Percentiles rank a stretch among this genome's conserved stretches.
Evolutionary conservation across 306 rosid species (phyloP).

Genomic region (Macrotyloma uniflorum): DNA sequence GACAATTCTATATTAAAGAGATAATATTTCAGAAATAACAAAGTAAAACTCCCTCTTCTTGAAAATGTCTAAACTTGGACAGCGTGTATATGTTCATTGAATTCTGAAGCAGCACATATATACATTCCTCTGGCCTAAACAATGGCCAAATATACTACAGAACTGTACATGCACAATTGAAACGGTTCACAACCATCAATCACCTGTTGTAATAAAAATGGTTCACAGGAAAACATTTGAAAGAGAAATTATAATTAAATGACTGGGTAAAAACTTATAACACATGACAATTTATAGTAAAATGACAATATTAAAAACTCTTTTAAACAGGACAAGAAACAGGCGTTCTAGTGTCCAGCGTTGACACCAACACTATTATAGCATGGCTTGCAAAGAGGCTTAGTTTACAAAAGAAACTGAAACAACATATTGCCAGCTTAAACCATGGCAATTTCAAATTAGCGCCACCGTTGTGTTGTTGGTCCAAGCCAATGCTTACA

Average conservation of each 20-base stretch:
- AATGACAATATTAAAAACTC: background rate
- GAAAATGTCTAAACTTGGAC: constrained; percentile 14
- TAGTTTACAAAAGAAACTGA: background rate
- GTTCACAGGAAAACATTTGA: background rate
- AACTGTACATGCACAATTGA: background rate
- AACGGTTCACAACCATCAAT: background rate
- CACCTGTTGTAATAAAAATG: background rate
- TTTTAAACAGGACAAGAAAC: background rate
- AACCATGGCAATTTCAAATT: background rate
- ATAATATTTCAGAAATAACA: background rate
- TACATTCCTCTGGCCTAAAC: constrained; percentile 11
- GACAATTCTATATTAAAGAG: background rate
- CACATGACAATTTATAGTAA: background rate
- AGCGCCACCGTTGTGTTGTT: background rate
- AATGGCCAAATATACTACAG: constrained; percentile 12
- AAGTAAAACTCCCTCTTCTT: background rate
- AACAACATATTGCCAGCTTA: background rate
- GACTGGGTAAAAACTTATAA: background rate
- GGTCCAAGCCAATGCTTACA: background rate
- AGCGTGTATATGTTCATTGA: background rate
- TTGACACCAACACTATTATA: background rate
- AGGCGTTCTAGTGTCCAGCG: background rate
- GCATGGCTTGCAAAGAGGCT: background rate
- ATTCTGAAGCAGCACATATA: constrained; percentile 13
- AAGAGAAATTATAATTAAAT: background rate